Conservation (phyloP, 768 basidiomycete species). For the Neoboletus subvelutipes region DNA sequence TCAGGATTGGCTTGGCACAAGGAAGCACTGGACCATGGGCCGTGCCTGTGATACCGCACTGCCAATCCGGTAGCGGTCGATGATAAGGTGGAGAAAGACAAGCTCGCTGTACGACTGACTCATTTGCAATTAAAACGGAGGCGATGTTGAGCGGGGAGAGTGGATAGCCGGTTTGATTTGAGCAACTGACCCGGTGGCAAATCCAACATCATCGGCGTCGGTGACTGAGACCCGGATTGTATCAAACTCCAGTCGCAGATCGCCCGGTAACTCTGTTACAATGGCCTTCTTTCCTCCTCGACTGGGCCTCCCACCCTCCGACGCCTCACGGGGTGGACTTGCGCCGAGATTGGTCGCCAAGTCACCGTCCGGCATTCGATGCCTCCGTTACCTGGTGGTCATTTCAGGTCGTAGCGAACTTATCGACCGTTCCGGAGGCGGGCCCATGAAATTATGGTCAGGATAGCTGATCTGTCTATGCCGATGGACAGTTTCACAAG, state of each 20-base stretch:
- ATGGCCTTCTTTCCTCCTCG: not conserved
- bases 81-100: slow-evolving; percentile 6
- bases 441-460: no score
- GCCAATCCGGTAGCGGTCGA: not conserved
- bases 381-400: not conserved
- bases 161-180: not conserved
- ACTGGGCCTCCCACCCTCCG: not conserved
- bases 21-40: not conserved
- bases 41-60: slow-evolving; percentile 6
- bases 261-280: not conserved
- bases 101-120: not conserved
- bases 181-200: not conserved
- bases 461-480: no score
- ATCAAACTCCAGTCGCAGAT: not conserved
- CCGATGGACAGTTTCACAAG: no score
- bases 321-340: not conserved
- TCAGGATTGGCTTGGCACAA: slow-evolving; percentile 2
- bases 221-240: not conserved
- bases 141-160: not conserved
- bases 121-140: not conserved
- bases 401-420: no score
- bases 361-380: not conserved
- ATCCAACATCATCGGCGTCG: not conserved
- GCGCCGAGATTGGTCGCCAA: not conserved
- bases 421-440: no score